Evolutionary conservation across 2,329 filamentous ascomycete species (phyloP).

Genomic region (Cercospora zeina): DNA sequence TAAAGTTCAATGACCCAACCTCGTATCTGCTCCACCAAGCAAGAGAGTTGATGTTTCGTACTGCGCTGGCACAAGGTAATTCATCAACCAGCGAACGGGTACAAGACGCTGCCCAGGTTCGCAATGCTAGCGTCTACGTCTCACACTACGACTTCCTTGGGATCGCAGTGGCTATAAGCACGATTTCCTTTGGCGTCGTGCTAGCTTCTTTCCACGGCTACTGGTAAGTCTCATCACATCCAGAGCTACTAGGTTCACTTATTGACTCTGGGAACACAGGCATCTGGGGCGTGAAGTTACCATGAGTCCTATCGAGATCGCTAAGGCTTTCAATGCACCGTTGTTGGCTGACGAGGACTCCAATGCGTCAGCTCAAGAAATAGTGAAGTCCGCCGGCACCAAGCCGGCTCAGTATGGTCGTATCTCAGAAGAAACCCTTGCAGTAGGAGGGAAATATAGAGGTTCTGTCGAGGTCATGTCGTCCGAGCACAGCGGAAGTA

Average conservation of each 20-base stretch:
- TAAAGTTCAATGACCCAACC: constrained; percentile 12
- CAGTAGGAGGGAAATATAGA: too few relatives aligned
- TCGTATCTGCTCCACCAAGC: constrained; percentile 16
- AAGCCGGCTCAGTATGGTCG: too few relatives aligned
- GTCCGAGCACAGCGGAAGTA: too few relatives aligned
- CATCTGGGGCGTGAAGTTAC: constrained; percentile 36
- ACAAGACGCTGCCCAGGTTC: not conserved
- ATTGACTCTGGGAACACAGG: not conserved
- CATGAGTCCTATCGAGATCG: constrained; percentile 40
- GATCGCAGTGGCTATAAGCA: constrained; percentile 6
- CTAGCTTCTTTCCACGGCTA: constrained; percentile 24
- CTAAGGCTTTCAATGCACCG: constrained; percentile 39
- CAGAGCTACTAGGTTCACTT: too few relatives aligned
- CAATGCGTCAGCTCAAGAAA: not conserved
- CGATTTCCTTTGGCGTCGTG: too few relatives aligned
- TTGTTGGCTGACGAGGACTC: constrained; percentile 25
- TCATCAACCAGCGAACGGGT: constrained; percentile 1
- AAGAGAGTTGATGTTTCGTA: constrained; percentile 20
- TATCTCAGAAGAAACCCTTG: too few relatives aligned
- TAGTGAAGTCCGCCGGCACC: not conserved
- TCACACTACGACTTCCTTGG: constrained; percentile 14
- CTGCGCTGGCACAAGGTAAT: constrained; percentile 12
- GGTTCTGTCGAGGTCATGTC: too few relatives aligned
- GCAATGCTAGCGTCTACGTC: constrained; percentile 9
- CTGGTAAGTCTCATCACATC: constrained; percentile 24